Conservation (phyloP, 371 early-diverging fungal species). For the Mucor indicus region DNA sequence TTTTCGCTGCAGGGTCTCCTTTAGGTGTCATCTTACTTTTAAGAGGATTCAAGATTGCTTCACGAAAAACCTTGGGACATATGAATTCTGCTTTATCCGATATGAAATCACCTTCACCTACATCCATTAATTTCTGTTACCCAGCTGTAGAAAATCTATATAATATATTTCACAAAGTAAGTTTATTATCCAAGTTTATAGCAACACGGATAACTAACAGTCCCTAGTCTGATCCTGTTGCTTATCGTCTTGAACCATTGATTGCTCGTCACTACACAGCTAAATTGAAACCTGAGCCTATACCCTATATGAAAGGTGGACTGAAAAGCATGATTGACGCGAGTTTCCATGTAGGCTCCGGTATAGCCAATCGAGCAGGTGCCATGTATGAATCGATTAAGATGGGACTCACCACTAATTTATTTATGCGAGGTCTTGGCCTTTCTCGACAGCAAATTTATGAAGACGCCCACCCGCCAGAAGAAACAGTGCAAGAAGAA, state of each 20-base stretch:
- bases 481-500: slow-evolving; percentile 15
- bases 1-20: slow-evolving; percentile 77
- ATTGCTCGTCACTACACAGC: slow-evolving; percentile 53
- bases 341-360: slow-evolving; percentile 57
- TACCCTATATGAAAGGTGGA: slow-evolving; percentile 85
- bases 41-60: slow-evolving; percentile 61
- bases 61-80: slow-evolving; percentile 35
- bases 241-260: slow-evolving; percentile 74
- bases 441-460: slow-evolving; percentile 42
- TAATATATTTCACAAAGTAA: slow-evolving; percentile 75
- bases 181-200: no score
- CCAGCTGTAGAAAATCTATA: slow-evolving; percentile 70
- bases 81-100: slow-evolving; percentile 23
- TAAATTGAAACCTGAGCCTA: slow-evolving; percentile 62
- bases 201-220: no score
- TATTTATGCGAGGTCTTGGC: slow-evolving; percentile 56
- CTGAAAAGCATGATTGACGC: slow-evolving; percentile 64
- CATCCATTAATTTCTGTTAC: slow-evolving; percentile 38
- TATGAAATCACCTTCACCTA: slow-evolving; percentile 13
- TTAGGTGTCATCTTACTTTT: slow-evolving; percentile 73
- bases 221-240: slow-evolving; percentile 45
- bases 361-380: slow-evolving; percentile 68
- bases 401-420: slow-evolving; percentile 53
- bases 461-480: slow-evolving; percentile 31
- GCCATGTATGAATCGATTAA: slow-evolving; percentile 68